phyloP scores from a whole-genome alignment of 225 moss, liverwort and hornwort species.

The Neckera pumila region DNA sequence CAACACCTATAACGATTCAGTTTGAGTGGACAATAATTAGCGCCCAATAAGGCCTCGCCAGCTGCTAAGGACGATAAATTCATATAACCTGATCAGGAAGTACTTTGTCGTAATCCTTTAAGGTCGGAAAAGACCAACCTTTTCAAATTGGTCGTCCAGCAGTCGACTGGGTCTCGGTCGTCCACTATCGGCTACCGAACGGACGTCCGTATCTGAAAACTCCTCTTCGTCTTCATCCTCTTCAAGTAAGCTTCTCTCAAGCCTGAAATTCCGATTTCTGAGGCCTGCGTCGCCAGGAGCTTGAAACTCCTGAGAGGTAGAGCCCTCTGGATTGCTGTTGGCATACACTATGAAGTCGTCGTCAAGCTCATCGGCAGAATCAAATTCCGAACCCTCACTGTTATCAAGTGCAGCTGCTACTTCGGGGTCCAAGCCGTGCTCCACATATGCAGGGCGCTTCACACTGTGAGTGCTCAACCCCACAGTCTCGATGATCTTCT shows the following conservation, averaged over 20 bases:
- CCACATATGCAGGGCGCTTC: slow-evolving; percentile 49
- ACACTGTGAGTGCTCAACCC: slow-evolving; percentile 34
- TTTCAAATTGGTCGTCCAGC: slow-evolving; percentile 79
- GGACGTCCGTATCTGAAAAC: neutral
- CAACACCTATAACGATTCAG: neutral
- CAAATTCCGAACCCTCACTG: slow-evolving; percentile 61
- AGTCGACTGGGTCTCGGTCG: slow-evolving; percentile 40
- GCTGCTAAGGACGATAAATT: neutral
- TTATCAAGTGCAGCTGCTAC: slow-evolving; percentile 60
- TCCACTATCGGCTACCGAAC: slow-evolving; percentile 4
- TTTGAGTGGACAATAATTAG: neutral
- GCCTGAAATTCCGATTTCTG: neutral
- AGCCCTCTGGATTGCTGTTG: slow-evolving; percentile 25
- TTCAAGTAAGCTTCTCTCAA: slow-evolving; percentile 3
- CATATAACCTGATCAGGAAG: neutral
- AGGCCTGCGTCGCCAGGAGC: neutral
- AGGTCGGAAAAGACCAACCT: slow-evolving; percentile 8
- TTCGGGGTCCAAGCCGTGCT: slow-evolving; percentile 60
- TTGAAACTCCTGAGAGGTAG: slow-evolving; percentile 7
- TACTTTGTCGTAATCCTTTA: too few species aligned
- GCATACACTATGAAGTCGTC: slow-evolving; percentile 83
- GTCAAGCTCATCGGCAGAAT: slow-evolving; percentile 70
- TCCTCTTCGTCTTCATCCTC: slow-evolving; percentile 29
- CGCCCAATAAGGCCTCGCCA: neutral
- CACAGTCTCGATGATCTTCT: slow-evolving; percentile 35